Base-by-base conservation (phyloP, 441 rosid genomes). In the Populus tomentosa region DNA sequence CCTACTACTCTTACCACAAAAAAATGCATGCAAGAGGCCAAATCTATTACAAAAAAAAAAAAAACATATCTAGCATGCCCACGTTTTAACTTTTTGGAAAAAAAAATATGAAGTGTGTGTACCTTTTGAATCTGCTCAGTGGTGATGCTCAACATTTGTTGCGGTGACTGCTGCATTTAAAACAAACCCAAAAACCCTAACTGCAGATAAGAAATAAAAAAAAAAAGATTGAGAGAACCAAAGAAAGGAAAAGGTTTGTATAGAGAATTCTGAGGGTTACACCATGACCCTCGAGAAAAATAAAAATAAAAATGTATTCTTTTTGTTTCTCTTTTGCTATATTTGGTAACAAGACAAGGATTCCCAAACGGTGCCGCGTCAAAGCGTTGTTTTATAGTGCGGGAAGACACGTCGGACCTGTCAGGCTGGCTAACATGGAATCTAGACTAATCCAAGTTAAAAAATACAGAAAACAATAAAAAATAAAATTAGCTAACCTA, bases 81-180 rank as follows among this genome's bases (percentile, higher is more conserved):
- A 35, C 36, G 6, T 35, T 35, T 35, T 35, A 35, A 5, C 30
- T 35, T 35, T 35, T 35, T 35, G 30, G 30, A 28, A 28, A 28
- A 28, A 28, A 28, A 28, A 28, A 28, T 2, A 28, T 28, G 30
- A 28, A 28, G 30, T 28, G 30, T 0, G 30, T 28, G 30, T 28
- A 28, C 30, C 30, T 28, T 28, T 28, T 28, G 30, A 28, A 28
- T 28, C 40, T 36, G 40, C 40, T 36, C 40, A 36, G 40, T 36
- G 40, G 40, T 36, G 40, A 36, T 36, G 79, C 61, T 72, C 59
- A 68, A 33, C 72, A 78, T 73, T 53, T 81, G 83, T 61, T 33
- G 72, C 36, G 80, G 35, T 23, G 80, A 14, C 75, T 79, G 84
- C 80, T 80, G 84, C 82, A 67, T 78, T 24, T 36, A 73, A 21